Evolutionary conservation across 2,329 filamentous ascomycete genomes (phyloP), one percentile per base, ranked within the genome.

Genomic region (Rugonectria rugulosa): DNA sequence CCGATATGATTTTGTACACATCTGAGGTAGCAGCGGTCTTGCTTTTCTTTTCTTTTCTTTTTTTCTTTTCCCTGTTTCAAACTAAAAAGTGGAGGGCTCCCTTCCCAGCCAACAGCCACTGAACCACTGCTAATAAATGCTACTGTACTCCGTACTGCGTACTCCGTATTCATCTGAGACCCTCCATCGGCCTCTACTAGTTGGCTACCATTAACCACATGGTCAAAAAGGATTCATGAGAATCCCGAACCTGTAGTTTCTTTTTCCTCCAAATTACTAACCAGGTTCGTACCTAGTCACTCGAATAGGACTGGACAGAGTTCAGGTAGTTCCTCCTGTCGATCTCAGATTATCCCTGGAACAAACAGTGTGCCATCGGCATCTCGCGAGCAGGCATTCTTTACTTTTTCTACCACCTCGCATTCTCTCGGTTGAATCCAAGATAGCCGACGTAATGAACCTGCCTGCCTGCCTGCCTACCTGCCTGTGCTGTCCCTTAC

Each of bases 191-290:
- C 45, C 32, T 50, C 45, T 41, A 40, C n/a, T n/a, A n/a, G n/a
- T n/a, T n/a, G n/a, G n/a, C n/a, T n/a, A n/a, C n/a, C n/a, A n/a
- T 32, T 40, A 55, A 40, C 52, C 52, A 50, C 52, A 45, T 45
- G 24, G n/a, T 32, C 36, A 40, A 14, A 42, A 38, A 20, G 31
- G 26, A 36, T 20, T 10, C 32, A 15, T 15, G 38, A 55, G 34
- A 44, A 27, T 34, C 40, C 40, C 45, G 45, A 49, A 49, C 45
- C 37, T 32, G 7, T 7, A 31, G 37, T 27, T 41, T 17, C 31
- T 21, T 46, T 41, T 50, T 41, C 34, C 42, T 17, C 23, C 26
- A 32, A n/a, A 56, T 2, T 11, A 50, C 53, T 56, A 56, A 50
- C 34, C 53, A 50, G 34, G 38, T 50, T 56, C 23, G 53, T 34